Percentiles rank a stretch among this genome's conserved stretches.
Evolutionary conservation across 352 stramenopile genomes (phyloP).

Genomic region (Albugo candida): DNA sequence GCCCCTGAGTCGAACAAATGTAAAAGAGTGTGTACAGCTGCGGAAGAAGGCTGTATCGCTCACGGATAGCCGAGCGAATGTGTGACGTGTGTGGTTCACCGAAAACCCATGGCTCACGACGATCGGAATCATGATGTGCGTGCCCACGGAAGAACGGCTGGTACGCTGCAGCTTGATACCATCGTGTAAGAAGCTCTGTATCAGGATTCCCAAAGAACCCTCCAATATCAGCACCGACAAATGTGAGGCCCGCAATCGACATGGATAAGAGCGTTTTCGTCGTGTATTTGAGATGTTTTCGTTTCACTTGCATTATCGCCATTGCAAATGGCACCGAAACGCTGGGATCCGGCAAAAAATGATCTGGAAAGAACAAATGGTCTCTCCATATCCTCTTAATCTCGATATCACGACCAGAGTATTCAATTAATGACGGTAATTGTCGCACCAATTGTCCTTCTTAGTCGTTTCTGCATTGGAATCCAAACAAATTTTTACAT

Average conservation of each 20-base stretch:
- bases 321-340: conserved; percentile 95
- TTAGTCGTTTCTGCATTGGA: conserved; percentile 94
- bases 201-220: conserved; percentile 98
- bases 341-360: conserved; percentile 96
- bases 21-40: conserved; percentile 89
- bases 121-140: conserved; percentile 97
- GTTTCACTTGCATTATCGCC: conserved; percentile 94
- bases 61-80: conserved; percentile 83
- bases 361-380: conserved; percentile 95
- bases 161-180: conserved; percentile 91
- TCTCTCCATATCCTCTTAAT: conserved; percentile 30
- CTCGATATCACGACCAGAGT: background rate
- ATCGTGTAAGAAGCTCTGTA: conserved; percentile 90
- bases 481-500: conserved; percentile 99
- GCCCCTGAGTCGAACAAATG: conserved; percentile 24
- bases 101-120: conserved; percentile 96
- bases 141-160: conserved; percentile 98
- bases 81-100: conserved; percentile 83
- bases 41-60: conserved; percentile 91
- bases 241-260: conserved; percentile 89
- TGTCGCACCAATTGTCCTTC: conserved; percentile 80
- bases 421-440: conserved; percentile 21
- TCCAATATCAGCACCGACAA: conserved; percentile 95
- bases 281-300: conserved; percentile 89
- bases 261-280: conserved; percentile 96